Conservation (phyloP, 1,139 yeast genomes). For the Suzukiozyma palmioleophila region DNA sequence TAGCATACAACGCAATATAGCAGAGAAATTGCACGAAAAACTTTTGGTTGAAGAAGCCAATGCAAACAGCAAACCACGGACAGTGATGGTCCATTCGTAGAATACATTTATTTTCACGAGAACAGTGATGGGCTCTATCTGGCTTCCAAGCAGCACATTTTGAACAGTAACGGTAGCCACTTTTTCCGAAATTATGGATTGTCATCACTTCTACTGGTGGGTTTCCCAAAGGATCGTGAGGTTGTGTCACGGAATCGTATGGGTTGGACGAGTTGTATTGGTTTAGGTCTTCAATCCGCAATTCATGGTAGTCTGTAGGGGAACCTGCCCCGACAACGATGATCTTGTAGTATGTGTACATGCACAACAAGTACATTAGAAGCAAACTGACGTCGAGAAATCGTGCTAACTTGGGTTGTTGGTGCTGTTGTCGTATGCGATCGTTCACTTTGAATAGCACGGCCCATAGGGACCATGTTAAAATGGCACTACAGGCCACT, state of each 20-base stretch:
- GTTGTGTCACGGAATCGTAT: slow-evolving; percentile 52
- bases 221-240: slow-evolving; percentile 17
- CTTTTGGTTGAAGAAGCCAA: slow-evolving; percentile 80
- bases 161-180: slow-evolving; percentile 29
- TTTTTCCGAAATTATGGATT: slow-evolving; percentile 14
- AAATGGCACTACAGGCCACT: slow-evolving; percentile 43
- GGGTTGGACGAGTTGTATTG: slow-evolving; percentile 11
- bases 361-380: slow-evolving; percentile 20
- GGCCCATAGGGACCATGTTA: slow-evolving; percentile 59
- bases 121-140: slow-evolving; percentile 90
- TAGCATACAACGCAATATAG: slow-evolving; percentile 49
- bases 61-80: slow-evolving; percentile 92
- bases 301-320: slow-evolving; percentile 38
- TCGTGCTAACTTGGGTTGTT: slow-evolving; percentile 10
- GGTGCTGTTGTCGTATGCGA: slow-evolving; percentile 12
- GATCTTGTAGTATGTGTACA: slow-evolving; percentile 49
- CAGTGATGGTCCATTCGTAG: slow-evolving; percentile 89
- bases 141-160: slow-evolving; percentile 91
- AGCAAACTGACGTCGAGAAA: slow-evolving; percentile 14
- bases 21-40: slow-evolving; percentile 67
- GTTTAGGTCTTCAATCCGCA: slow-evolving; percentile 13
- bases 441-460: slow-evolving; percentile 17
- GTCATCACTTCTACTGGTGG: slow-evolving; percentile 17
- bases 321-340: slow-evolving; percentile 63
- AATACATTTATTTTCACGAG: slow-evolving; percentile 64